Evolutionary conservation across 2,329 filamentous ascomycete species (phyloP).

Genomic region (Fusarium vanettenii): DNA sequence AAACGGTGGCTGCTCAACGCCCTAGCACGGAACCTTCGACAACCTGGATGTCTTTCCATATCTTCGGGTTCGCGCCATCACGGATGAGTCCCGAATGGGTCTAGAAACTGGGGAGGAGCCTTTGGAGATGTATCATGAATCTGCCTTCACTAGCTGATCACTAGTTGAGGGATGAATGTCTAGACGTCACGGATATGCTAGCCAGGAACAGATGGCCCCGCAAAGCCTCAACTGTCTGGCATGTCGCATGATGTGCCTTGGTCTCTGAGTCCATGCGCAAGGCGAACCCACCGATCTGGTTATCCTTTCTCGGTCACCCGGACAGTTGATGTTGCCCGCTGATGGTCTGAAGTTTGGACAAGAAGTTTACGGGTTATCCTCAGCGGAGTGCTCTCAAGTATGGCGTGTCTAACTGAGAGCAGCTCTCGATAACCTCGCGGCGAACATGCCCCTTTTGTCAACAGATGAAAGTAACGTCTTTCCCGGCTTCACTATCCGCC

Average conservation of each 20-base stretch:
- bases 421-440: neutral
- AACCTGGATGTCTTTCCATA: slow-evolving; percentile 28
- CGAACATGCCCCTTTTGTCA: neutral
- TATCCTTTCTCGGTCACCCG: neutral
- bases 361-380: neutral
- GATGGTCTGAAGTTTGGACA: neutral
- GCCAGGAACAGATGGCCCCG: neutral
- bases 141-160: slow-evolving; percentile 10
- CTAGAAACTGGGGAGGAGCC: slow-evolving; percentile 7
- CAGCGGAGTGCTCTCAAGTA: slow-evolving; percentile 5
- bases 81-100: slow-evolving; percentile 16
- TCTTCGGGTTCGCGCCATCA: slow-evolving; percentile 33
- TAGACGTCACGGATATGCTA: slow-evolving; percentile 1
- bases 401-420: slow-evolving; percentile 5
- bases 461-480: neutral
- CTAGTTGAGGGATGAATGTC: neutral
- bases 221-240: slow-evolving; percentile 10
- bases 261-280: neutral
- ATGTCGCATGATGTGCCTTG: slow-evolving; percentile 22
- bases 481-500: neutral
- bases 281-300: slow-evolving; percentile 15
- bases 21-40: slow-evolving; percentile 3
- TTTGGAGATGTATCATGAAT: slow-evolving; percentile 19
- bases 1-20: slow-evolving; percentile 36
- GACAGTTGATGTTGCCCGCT: slow-evolving; percentile 1